Percentiles rank a stretch among this genome's conserved stretches.
Evolutionary conservation across 2,329 filamentous ascomycete genomes (phyloP).

Genomic region (Pyrenochaeta sp.): DNA sequence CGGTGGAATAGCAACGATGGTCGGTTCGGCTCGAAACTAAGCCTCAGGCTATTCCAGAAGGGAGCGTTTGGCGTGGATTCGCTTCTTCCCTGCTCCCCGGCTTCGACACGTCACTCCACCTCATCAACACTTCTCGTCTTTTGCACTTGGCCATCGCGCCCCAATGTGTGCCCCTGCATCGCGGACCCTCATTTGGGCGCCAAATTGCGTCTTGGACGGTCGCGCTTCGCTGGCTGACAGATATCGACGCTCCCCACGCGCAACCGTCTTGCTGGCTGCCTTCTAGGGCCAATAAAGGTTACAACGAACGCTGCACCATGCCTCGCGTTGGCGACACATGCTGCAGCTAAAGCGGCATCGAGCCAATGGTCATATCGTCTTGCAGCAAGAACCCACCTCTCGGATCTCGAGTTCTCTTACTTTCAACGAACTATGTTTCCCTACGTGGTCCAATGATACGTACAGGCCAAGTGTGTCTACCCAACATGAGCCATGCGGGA

Average conservation of each 20-base stretch:
- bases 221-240: conserved; percentile 27
- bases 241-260: conserved; percentile 30
- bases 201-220: conserved; percentile 25
- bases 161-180: conserved; percentile 39
- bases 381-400: conserved; percentile 35
- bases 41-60: conserved; percentile 7
- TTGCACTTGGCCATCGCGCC: conserved; percentile 27
- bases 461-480: conserved; percentile 35
- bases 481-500: conserved; percentile 33
- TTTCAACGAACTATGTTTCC: conserved; percentile 35
- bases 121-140: conserved; percentile 31
- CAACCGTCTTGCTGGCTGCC: conserved; percentile 15
- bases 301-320: conserved; percentile 38
- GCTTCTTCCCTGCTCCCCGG: conserved; percentile 19
- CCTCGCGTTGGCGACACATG: conserved; percentile 31
- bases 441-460: conserved; percentile 49
- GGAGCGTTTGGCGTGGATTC: conserved; percentile 10
- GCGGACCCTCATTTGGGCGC: conserved; percentile 31
- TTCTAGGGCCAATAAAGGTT: conserved; percentile 28
- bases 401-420: conserved; percentile 39
- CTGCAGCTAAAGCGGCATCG: conserved; percentile 37
- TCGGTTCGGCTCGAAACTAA: conserved; percentile 33
- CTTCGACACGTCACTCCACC: conserved; percentile 40
- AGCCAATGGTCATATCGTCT: conserved; percentile 36
- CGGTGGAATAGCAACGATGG: conserved; percentile 23